Base-by-base conservation (phyloP, 2,329 filamentous ascomycete species). In the Incumbomyces lentus region DNA sequence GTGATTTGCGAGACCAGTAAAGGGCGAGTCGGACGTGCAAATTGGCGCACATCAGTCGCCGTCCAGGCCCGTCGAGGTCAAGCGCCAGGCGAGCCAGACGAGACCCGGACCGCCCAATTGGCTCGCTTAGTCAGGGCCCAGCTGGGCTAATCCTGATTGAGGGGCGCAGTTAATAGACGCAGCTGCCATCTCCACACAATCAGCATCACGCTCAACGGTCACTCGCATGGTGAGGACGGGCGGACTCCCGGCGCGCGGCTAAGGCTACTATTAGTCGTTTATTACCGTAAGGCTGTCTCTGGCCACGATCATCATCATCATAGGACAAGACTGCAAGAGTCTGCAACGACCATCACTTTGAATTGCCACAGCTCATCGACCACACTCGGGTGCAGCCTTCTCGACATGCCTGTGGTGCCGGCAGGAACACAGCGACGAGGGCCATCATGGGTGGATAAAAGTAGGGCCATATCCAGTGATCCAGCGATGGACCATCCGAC, bases 401-500 rank as follows among this genome's bases (percentile, higher is more conserved):
- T 40, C 52, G 54, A 51, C 8, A 61, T 60, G 59, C 59, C 59
- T 48, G 56, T 58, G 18, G 60, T 61, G 43, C 59, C 59, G 46
- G 40, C 50, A 26, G 49, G 50, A 44, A 53, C 52, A 18, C 55
- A 57, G 38, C 36, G 50, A 31, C 68, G 67, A 54, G 81, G 78
- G 53, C 81, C 80, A 49, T 82, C 81, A 40, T 81, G 78, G 49
- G 72, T 82, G 55, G 82, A 86, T 64, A 86, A 86, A 67, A 73
- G 82, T 84, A 72, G 50, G 74, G 60, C 39, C 22, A 26, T 26
- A n/a, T 41, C 48, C 43, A 41, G 49, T 48, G 57, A 56, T 42
- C 36, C 38, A 19, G 18, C 48, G 38, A 33, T 31, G 31, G 19
- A n/a, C n/a, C n/a, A n/a, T n/a, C n/a, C n/a, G n/a, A n/a, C n/a